Base-by-base conservation (phyloP, 805 yeast species). In the Saccharomycopsis fodiens region DNA sequence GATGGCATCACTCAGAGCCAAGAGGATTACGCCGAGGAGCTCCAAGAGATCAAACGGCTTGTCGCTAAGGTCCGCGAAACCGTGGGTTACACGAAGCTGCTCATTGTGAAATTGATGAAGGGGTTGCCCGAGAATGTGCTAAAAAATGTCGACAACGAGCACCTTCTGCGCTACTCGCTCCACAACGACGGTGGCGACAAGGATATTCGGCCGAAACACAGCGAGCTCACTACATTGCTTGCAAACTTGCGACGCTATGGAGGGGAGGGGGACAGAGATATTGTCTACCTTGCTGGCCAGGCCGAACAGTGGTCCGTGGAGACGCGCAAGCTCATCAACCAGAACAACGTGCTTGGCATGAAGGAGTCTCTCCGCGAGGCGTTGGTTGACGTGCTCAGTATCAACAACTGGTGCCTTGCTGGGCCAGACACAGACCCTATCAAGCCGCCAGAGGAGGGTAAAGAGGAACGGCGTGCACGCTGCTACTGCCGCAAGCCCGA, bases 401-500 rank as follows among this genome's bases (percentile, higher is more conserved):
- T 23, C 27, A 45, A 32, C 29, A 42, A 45, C 34, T n/a, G 23
- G 21, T 16, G 29, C 19, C 25, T 45, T 17, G 39, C 43, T 12
- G 19, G 29, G 21, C 16, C 3, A 4, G 44, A 46, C 13, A 6
- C 29, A 10, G 48, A 47, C 27, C 38, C 44, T n/a, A 44, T 19
- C 16, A 3, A 2, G 6, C 39, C 46, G 16, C 40, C 47, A n/a
- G 48, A 46, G 20, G 29, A 48, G 5, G 42, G 23, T 3, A 46
- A 44, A 16, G n/a, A 35, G 31, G 54, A 52, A 4, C 2, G 50
- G 49, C 4, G 54, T 55, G 10, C 59, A 56, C 15, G 76, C 56
- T 82, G 89, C 56, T 63, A 78, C 46, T 82, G 91, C 59, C 68
- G 87, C 39, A 73, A 72, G 40, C 60, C 61, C 20, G 89, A 81